Conservation (phyloP, 768 basidiomycete species). For the Lentinula sp. region DNA sequence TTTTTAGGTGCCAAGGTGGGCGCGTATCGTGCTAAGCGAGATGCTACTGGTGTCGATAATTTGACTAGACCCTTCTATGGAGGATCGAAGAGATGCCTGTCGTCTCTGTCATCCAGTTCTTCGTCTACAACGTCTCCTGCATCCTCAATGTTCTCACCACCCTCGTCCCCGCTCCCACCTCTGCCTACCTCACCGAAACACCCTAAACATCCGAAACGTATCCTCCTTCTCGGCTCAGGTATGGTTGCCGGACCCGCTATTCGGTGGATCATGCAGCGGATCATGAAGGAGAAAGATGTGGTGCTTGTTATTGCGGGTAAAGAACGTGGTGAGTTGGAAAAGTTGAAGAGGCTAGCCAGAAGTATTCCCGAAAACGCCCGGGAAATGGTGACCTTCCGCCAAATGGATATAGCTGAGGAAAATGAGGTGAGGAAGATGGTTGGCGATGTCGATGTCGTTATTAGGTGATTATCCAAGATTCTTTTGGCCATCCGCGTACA, state of each 20-base stretch:
- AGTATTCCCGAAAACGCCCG: not conserved
- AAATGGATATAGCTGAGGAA: conserved; percentile 52
- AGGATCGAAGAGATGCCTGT: not conserved
- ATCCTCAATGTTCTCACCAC: not conserved
- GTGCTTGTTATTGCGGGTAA: conserved; percentile 48
- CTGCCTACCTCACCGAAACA: not conserved
- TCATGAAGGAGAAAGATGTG: conserved; percentile 19
- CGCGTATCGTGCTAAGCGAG: conserved; percentile 25
- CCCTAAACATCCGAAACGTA: conserved; percentile 44
- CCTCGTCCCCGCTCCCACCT: not conserved
- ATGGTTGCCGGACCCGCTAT: conserved; percentile 93
- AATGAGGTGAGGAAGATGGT: conserved; percentile 44
- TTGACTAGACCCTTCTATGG: no score
- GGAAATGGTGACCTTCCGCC: conserved; percentile 45
- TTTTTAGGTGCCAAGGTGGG: conserved; percentile 56
- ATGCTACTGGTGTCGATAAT: no score
- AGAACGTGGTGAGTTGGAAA: not conserved
- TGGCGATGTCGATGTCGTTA: conserved; percentile 67
- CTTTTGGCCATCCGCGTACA: no score
- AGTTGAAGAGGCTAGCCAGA: not conserved
- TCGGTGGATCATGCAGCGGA: conserved; percentile 57
- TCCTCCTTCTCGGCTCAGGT: conserved; percentile 87
- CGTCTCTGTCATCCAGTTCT: not conserved
- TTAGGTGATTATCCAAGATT: conserved; percentile 48
- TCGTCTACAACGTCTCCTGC: not conserved